These are phyloP conservation scores for Malassezia vespertilionis DNA, from an alignment of 1,284 basidiomycete genomes.

Conservation along the genomic window DNA sequence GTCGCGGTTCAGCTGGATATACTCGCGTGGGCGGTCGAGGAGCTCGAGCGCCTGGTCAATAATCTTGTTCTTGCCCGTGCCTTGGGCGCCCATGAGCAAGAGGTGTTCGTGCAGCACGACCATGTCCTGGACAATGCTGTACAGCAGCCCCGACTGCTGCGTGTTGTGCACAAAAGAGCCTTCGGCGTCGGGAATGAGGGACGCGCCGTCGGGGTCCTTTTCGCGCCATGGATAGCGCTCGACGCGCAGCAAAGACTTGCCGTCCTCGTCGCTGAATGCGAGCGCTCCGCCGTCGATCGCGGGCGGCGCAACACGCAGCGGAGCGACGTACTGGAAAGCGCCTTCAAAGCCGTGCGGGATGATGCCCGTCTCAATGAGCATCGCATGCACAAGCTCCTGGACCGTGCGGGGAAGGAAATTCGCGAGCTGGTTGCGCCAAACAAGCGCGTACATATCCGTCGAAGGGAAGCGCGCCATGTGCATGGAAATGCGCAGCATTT, in stretches of 20 bases:
- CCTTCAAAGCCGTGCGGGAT: slow-evolving; percentile 34
- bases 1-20: slow-evolving; percentile 48
- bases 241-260: slow-evolving; percentile 19
- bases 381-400: slow-evolving; percentile 30
- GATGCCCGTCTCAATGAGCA: slow-evolving; percentile 37
- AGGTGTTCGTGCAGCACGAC: slow-evolving; percentile 45
- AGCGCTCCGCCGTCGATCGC: slow-evolving; percentile 17
- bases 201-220: slow-evolving; percentile 38
- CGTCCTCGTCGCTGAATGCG: slow-evolving; percentile 26
- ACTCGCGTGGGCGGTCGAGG: slow-evolving; percentile 46
- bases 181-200: slow-evolving; percentile 40
- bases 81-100: slow-evolving; percentile 48
- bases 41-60: slow-evolving; percentile 47
- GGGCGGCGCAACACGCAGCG: slow-evolving; percentile 21
- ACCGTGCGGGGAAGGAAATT: slow-evolving; percentile 48
- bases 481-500: slow-evolving; percentile 44
- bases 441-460: slow-evolving; percentile 32
- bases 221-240: slow-evolving; percentile 33
- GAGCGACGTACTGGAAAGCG: slow-evolving; percentile 28
- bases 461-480: slow-evolving; percentile 40
- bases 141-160: slow-evolving; percentile 41
- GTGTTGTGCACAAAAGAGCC: slow-evolving; percentile 46
- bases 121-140: slow-evolving; percentile 46
- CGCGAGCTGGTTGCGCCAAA: slow-evolving; percentile 43
- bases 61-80: slow-evolving; percentile 49